Conservation (phyloP, 2,329 filamentous ascomycete species). For the Fusarium transvaalense region DNA sequence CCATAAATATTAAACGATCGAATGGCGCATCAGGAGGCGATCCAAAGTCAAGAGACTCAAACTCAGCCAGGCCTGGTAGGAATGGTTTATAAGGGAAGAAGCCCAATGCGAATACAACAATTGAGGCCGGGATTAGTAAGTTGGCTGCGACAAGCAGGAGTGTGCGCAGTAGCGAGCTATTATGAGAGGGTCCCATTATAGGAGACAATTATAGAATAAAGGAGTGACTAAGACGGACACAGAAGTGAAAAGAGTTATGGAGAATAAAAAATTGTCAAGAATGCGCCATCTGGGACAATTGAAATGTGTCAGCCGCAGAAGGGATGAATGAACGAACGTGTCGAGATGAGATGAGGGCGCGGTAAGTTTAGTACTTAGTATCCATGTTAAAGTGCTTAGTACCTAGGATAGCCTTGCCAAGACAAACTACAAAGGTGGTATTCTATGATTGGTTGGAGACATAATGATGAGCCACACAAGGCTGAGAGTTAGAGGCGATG, state of each 20-base stretch:
- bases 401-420: constrained; percentile 46
- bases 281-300: constrained; percentile 36
- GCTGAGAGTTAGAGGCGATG: constrained; percentile 28
- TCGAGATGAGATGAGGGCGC: constrained; percentile 40
- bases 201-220: constrained; percentile 13
- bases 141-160: constrained; percentile 76
- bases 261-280: constrained; percentile 14
- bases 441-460: constrained; percentile 34
- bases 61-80: constrained; percentile 83
- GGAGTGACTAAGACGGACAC: constrained; percentile 27
- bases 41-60: constrained; percentile 68
- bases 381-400: constrained; percentile 16
- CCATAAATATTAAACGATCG: constrained; percentile 95
- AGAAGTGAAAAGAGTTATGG: constrained; percentile 5
- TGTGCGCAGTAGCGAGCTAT: constrained; percentile 50
- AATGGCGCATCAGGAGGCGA: constrained; percentile 77
- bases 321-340: constrained; percentile 42
- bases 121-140: constrained; percentile 79
- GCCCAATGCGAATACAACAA: constrained; percentile 83
- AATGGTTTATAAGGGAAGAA: constrained; percentile 99
- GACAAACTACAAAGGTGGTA: constrained; percentile 43
- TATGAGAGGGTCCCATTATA: constrained; percentile 46
- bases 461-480: constrained; percentile 46
- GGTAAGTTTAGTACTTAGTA: too few relatives aligned
- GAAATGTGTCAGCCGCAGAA: constrained; percentile 27